These are phyloP conservation scores for Odonthalia washingtoniensis DNA, from an alignment of 31 red algal genomes.

Conservation along the genomic window DNA sequence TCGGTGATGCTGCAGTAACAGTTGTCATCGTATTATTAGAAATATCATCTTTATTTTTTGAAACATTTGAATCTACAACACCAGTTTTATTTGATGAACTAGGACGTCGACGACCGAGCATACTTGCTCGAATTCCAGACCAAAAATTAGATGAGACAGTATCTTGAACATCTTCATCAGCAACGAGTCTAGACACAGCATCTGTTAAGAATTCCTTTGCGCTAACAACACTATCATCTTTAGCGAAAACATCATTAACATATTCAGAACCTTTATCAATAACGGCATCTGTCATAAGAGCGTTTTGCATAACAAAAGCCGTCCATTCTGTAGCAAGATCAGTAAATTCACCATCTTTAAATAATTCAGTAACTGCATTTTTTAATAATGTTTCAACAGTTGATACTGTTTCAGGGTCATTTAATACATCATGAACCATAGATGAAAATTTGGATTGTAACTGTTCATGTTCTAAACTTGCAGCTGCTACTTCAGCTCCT, in stretches of 20 bases:
- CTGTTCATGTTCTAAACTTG: conserved; percentile 60
- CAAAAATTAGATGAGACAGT: conserved; percentile 46
- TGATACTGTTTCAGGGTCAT: conserved; percentile 25
- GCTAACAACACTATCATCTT: conserved; percentile 7
- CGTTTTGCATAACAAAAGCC: conserved; percentile 21
- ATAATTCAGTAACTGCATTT: conserved; percentile 30
- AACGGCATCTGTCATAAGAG: conserved; percentile 37
- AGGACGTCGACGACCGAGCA: conserved; percentile 39
- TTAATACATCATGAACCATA: conserved; percentile 53
- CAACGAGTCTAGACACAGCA: conserved; percentile 32
- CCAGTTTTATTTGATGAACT: neutral
- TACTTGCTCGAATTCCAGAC: conserved; percentile 53
- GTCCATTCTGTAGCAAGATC: conserved; percentile 16
- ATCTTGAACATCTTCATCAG: conserved; percentile 51
- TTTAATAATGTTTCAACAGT: conserved; percentile 41
- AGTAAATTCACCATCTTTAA: conserved; percentile 50
- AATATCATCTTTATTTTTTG: too few relatives aligned
- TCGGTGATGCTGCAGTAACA: too few relatives aligned
- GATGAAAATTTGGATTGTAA: conserved; percentile 41
- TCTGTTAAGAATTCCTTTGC: conserved; percentile 31
- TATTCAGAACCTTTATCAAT: conserved; percentile 28
- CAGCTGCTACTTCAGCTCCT: conserved; percentile 71
- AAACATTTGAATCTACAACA: too few relatives aligned
- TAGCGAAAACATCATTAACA: conserved; percentile 34
- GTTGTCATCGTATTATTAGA: too few relatives aligned